Base-by-base conservation (phyloP, 2,329 filamentous ascomycete genomes). In the Fusarium decemcellulare region DNA sequence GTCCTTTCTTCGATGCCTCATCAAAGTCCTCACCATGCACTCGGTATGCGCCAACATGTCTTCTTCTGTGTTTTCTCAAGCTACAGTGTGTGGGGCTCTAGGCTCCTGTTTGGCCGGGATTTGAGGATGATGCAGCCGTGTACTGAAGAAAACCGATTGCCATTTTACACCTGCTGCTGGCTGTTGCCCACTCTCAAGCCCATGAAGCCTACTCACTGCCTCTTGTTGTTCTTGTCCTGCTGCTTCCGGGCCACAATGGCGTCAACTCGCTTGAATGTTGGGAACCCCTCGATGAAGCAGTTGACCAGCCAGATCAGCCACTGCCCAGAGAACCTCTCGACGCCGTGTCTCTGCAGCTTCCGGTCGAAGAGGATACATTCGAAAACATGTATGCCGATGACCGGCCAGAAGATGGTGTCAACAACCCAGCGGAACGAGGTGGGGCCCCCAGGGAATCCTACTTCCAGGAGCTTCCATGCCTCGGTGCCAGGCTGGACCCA, bases 361-460 rank as follows among this genome's bases (percentile, higher is more conserved):
- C 76, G 78, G 67, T 86, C 85, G 71, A 91, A 81, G 75, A 83
- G 81, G 46, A 80, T 80, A n/a, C 85, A 80, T 82, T 98, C 95
- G 4, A 79, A 62, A 0, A 84, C 23, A 79, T 98, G 95, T 12
- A 93, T 86, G 0, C 75, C 82, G 2, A 93, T 5, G 60, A 95
- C 87, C 1, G 87, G 82, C 18, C 82, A 72, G 57, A 92, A 82
- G 43, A 95, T 81, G 14, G 81, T 76, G 51, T 86, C 86, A 66
- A 91, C 89, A 2, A 92, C 79, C 76, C 83, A 86, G 67, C 85
- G 83, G 72, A 89, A 91, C 60, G 87, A 86, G 3, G 75, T 77
- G 3, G 88, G 85, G 10, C 93, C 90, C 2, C 83, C 82, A 0
- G 90, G 89, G 56, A 90, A 87, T 40, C 81, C 76, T 9, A 72